Evolutionary conservation across 1,139 yeast genomes (phyloP), one percentile per base, ranked within the genome.

Genomic region (Pichia sp.): DNA sequence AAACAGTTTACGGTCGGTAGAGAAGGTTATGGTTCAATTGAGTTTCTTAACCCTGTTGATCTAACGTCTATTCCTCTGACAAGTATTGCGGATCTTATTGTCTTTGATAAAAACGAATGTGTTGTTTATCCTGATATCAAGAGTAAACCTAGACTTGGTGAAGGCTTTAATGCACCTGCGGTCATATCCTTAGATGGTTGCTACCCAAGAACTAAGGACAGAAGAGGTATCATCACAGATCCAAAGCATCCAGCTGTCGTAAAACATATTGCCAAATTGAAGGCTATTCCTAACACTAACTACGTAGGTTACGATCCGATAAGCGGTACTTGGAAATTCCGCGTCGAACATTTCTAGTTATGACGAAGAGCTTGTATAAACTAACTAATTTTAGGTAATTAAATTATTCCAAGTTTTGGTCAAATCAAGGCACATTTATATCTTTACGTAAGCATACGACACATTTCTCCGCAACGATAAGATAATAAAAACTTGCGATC

Each of bases 241-340:
- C 87, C 92, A 12, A 80, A 82, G 57, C 92, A 85, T 67, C 87
- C 86, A 2, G 71, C 86, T 38, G 86, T 87, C 49, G 79, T 77
- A 64, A 80, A 78, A 64, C 97, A 90, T 67, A 77, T 89, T 49
- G 78, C 80, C 55, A 81, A 84, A 58, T 76, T 93, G 64, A 84
- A 87, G 71, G 72, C 71, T 38, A 73, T 83, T 58, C 78, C 80
- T 17, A 84, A 76, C 42, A 78, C 87, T 58, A 77, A 78, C 59
- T 93, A 91, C 71, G 78, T 81, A 40, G 79, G 84, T 53, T 95
- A 90, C 74, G 95, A 90, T 60, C 83, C 93, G 0, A 78, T 75
- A 27, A 78, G 87, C 3, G 99, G 99, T 41, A 79, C 85, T 43
- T 92, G 96, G 96, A 78, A 81, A 0, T 92, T 92, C 68, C 75